Evolutionary conservation across 148 eudicot species (phyloP).

Genomic region (Silene conica): DNA sequence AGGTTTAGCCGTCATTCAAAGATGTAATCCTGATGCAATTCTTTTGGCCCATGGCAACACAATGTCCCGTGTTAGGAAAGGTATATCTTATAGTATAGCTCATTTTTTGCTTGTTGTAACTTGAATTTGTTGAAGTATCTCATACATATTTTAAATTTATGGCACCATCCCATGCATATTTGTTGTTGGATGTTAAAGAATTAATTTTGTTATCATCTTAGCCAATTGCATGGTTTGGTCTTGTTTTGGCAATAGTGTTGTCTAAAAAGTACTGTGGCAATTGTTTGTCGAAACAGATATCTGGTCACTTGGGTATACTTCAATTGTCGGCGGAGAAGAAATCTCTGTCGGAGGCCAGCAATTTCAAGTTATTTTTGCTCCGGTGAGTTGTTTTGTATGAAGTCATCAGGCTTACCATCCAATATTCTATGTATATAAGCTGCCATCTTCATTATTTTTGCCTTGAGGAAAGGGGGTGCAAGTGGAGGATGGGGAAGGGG

Average conservation of each 20-base stretch:
- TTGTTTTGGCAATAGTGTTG: neutral
- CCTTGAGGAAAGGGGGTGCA: neutral
- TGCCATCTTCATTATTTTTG: neutral
- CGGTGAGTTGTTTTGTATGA: conserved; percentile 36
- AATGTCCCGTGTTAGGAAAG: conserved; percentile 57
- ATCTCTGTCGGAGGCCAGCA: conserved; percentile 68
- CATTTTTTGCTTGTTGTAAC: neutral
- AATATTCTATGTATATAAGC: neutral
- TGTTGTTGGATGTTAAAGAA: neutral
- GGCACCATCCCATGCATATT: neutral
- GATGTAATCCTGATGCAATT: conserved; percentile 66
- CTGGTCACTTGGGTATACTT: conserved; percentile 64
- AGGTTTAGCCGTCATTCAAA: conserved; percentile 87
- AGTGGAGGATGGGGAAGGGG: neutral
- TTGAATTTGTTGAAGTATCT: neutral
- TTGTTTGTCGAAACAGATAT: conserved; percentile 43
- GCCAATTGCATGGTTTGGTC: neutral
- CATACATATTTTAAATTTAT: neutral
- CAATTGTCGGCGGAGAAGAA: conserved; percentile 64
- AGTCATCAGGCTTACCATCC: neutral
- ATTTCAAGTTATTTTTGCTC: conserved; percentile 64
- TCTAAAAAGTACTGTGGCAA: conserved; percentile 9
- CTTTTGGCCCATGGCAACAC: conserved; percentile 87
- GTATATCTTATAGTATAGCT: conserved; percentile 29
- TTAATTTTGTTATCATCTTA: neutral